Evolutionary conservation across 2,329 filamentous ascomycete species (phyloP).

Genomic region (Plectosphaerella plurivora): DNA sequence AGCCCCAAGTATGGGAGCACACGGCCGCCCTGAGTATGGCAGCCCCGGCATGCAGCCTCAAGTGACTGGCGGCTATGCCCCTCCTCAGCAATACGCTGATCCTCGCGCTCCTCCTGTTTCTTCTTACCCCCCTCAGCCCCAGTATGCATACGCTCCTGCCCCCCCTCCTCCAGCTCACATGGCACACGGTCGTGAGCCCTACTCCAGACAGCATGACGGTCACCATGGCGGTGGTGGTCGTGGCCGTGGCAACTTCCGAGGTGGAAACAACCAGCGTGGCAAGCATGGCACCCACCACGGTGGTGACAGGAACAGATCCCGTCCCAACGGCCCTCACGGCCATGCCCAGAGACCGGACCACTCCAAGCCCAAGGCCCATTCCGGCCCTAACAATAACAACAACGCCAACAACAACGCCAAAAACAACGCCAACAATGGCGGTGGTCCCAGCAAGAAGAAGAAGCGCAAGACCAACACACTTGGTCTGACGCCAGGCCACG

Average conservation of each 20-base stretch:
- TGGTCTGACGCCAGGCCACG: constrained; percentile 64
- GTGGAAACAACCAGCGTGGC: constrained; percentile 17
- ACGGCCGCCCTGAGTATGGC: constrained; percentile 26
- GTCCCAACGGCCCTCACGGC: constrained; percentile 10
- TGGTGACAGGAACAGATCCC: neutral
- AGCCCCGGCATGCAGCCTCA: constrained; percentile 22
- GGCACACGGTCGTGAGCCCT: constrained; percentile 22
- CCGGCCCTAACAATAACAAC: neutral
- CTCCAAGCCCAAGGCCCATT: constrained; percentile 14
- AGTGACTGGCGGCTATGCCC: constrained; percentile 27
- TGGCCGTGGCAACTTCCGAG: constrained; percentile 27
- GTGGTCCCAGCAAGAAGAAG: constrained; percentile 59
- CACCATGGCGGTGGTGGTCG: constrained; percentile 21
- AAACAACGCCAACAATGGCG: constrained; percentile 27
- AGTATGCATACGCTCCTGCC: constrained; percentile 31
- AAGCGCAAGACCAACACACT: constrained; percentile 69
- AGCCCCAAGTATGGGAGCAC: constrained; percentile 26
- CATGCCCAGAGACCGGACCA: constrained; percentile 20
- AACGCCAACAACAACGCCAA: neutral
- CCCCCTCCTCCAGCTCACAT: constrained; percentile 24
- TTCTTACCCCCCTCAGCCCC: constrained; percentile 18
- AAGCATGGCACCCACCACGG: constrained; percentile 25
- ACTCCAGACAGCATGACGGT: constrained; percentile 19
- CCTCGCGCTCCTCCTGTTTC: constrained; percentile 28
- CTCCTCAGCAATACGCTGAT: constrained; percentile 32